A percentile compares a stretch with the other conserved stretches of the same genome.
These are phyloP conservation scores for Simmondsia chinensis DNA, from an alignment of 148 eudicot genomes.

Conservation along the genomic window DNA sequence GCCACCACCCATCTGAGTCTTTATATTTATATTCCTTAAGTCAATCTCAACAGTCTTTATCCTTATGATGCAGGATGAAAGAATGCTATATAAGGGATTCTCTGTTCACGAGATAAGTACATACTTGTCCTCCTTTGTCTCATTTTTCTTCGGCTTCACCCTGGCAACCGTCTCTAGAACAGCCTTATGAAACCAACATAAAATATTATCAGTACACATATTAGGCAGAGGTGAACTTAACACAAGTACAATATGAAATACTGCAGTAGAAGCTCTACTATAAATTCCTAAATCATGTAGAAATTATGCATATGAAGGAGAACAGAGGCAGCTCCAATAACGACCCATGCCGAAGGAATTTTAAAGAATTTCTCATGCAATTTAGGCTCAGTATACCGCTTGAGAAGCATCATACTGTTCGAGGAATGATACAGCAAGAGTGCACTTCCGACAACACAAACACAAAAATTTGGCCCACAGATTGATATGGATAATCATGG, in stretches of 20 bases:
- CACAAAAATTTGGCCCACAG: too few species aligned
- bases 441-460: too few species aligned
- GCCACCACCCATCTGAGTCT: background rate
- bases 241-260: background rate
- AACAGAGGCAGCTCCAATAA: background rate
- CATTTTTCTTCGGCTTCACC: constrained; percentile 94
- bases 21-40: too few species aligned
- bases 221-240: background rate
- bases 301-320: background rate
- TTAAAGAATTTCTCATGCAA: too few species aligned
- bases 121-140: constrained; percentile 94
- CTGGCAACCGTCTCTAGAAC: constrained; percentile 97
- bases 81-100: background rate
- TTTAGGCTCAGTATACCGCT: too few species aligned
- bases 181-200: constrained; percentile 48
- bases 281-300: background rate
- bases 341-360: too few species aligned
- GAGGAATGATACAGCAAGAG: too few species aligned
- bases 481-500: too few species aligned
- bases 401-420: too few species aligned
- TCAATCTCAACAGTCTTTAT: background rate
- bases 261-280: background rate
- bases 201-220: constrained; percentile 2
- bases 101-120: constrained; percentile 18
- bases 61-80: background rate